These are phyloP conservation scores for Phylloporus sp. DNA, from an alignment of 768 basidiomycete species.

Conservation along the genomic window DNA sequence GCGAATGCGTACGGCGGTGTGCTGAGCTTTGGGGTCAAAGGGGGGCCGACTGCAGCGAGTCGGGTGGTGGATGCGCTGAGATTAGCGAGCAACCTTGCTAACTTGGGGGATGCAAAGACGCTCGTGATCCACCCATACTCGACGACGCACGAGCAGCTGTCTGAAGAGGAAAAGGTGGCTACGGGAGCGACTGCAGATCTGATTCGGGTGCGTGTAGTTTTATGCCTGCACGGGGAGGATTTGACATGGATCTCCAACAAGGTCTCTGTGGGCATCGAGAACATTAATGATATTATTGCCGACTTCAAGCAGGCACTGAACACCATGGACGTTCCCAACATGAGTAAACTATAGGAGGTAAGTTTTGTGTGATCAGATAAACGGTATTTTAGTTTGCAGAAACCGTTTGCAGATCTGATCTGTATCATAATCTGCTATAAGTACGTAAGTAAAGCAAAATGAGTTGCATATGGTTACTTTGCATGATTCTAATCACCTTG, in stretches of 20 bases:
- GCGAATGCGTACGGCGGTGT: conserved; percentile 62
- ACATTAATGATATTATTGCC: conserved; percentile 44
- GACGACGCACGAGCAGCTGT: conserved; percentile 60
- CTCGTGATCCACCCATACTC: conserved; percentile 57
- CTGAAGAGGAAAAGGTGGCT: conserved; percentile 41
- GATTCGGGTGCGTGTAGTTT: conserved; percentile 45
- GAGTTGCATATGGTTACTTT: too few species aligned
- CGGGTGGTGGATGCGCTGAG: conserved; percentile 66
- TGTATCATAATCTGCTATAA: too few species aligned
- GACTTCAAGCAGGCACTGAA: conserved; percentile 42
- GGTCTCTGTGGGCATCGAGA: conserved; percentile 45
- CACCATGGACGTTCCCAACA: background rate
- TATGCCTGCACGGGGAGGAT: background rate
- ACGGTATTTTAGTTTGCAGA: too few species aligned
- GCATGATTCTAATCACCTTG: too few species aligned
- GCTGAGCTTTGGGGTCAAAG: conserved; percentile 74
- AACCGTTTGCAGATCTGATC: too few species aligned
- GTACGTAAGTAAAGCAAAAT: too few species aligned
- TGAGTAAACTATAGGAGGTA: background rate
- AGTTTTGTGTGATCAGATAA: too few species aligned
- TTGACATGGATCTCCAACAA: conserved; percentile 11
- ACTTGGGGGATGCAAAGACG: conserved; percentile 66
- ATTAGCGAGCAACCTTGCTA: conserved; percentile 69
- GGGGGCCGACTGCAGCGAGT: conserved; percentile 47
- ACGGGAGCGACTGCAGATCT: conserved; percentile 54